Percentiles rank a stretch among this genome's conserved stretches.
These are phyloP conservation scores for Pugionium dolabratum DNA, from an alignment of 345 rosid genomes.

Conservation along the genomic window DNA sequence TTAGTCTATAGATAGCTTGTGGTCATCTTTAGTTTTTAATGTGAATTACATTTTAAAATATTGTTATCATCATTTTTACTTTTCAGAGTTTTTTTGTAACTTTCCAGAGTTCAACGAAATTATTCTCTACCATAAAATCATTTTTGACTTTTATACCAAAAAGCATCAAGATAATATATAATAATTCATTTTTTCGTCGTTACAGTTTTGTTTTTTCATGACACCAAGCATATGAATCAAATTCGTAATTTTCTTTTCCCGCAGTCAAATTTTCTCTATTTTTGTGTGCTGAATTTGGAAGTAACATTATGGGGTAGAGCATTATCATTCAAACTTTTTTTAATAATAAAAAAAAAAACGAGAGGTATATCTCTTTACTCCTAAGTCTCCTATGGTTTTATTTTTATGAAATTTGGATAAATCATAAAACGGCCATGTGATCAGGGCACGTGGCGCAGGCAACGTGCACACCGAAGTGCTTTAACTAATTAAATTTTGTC, in stretches of 20 bases:
- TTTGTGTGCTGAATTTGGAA: not conserved
- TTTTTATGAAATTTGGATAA: constrained; percentile 5
- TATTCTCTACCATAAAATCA: not conserved
- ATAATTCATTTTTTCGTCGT: constrained; percentile 14
- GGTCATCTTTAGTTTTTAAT: not conserved
- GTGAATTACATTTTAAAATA: not conserved
- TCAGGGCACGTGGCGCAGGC: constrained; percentile 30
- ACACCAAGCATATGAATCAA: constrained; percentile 10
- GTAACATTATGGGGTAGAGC: not conserved
- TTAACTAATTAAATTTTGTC: no score
- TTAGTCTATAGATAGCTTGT: not conserved
- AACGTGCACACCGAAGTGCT: no score
- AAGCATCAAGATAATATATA: constrained; percentile 11
- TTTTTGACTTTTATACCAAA: constrained; percentile 8
- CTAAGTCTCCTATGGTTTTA: not conserved
- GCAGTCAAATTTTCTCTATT: not conserved
- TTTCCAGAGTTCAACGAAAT: constrained; percentile 19
- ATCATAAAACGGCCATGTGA: constrained; percentile 26
- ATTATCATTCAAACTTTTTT: constrained; percentile 1
- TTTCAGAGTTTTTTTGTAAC: not conserved
- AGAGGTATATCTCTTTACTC: not conserved
- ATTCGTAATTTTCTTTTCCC: constrained; percentile 1
- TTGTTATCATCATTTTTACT: no score
- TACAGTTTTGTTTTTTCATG: constrained; percentile 1
- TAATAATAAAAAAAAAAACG: not conserved